Evolutionary conservation across 306 rosid genomes (phyloP).

Genomic region (Acacia acuminata): DNA sequence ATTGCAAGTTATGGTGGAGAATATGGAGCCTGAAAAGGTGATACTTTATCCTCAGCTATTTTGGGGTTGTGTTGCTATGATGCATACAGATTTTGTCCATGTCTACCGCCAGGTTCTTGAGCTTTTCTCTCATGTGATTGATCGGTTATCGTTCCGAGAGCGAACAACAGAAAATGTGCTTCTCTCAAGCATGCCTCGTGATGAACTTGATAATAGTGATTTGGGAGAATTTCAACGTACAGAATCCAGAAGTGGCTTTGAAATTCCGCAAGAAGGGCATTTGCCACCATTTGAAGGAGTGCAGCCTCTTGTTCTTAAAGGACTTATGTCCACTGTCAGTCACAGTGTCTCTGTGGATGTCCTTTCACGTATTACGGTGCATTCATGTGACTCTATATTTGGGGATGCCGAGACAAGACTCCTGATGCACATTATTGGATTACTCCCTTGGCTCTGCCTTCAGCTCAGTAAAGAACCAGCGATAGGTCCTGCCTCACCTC

Average conservation of each 20-base stretch:
- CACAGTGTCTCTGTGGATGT: constrained; percentile 93
- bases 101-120: constrained; percentile 97
- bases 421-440: constrained; percentile 94
- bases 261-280: constrained; percentile 69
- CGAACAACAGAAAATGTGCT: constrained; percentile 97
- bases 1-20: constrained; percentile 98
- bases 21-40: constrained; percentile 99
- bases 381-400: constrained; percentile 95
- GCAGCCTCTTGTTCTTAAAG: constrained; percentile 97
- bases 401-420: constrained; percentile 95
- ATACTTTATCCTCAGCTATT: constrained; percentile 98
- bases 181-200: constrained; percentile 98
- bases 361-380: constrained; percentile 88
- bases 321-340: constrained; percentile 91
- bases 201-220: constrained; percentile 69
- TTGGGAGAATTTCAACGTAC: constrained; percentile 76
- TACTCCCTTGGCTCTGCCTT: constrained; percentile 97
- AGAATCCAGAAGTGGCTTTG: constrained; percentile 83
- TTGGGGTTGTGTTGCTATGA: constrained; percentile 99
- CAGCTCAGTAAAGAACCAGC: constrained; percentile 85
- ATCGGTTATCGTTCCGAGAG: constrained; percentile 88
- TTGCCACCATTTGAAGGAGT: constrained; percentile 96
- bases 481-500: constrained; percentile 83
- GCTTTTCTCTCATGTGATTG: constrained; percentile 96
- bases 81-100: constrained; percentile 99